Evolutionary conservation across 768 basidiomycete genomes (phyloP), one percentile per base, ranked within the genome.

Genomic region (Asterophora lycoperdoides): DNA sequence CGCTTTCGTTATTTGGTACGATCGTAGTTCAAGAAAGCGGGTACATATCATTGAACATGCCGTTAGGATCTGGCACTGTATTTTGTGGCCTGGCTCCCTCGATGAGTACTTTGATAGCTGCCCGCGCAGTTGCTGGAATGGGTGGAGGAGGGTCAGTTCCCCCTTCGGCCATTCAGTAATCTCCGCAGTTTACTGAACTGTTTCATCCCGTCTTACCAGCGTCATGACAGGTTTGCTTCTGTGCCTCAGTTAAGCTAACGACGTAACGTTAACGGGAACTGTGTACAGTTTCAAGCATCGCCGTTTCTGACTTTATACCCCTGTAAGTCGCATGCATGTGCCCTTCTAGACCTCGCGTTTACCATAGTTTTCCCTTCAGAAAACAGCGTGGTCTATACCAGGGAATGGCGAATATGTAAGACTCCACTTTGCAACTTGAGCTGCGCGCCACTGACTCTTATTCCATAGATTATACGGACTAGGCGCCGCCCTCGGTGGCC

Each of bases 301-400:
- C 90, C 39, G 81, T 92, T 48, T 86, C 88, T 5, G 94, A 98
- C 70, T 72, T 96, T 18, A 86, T 97, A 50, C 91, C 93, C 11
- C 66, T 97, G 85, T 89, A 60, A 73, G 85, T 72, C 41, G 39
- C 41, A 14, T 20, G 32, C 6, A 23, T 23, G 23, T 23, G 23
- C 23, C 23, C 6, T 23, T 23, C 23, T 26, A 37, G 30, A 56
- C 40, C 37, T 48, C 33, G 17, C 50, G 26, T 20, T 15, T 5
- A 37, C 51, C 44, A 47, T 48, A 15, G 34, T 33, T 44, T 44
- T 29, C n/a, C 34, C 15, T 39, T 30, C 59, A 92, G 89, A 58
- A 86, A 86, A 62, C 84, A 90, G 52, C 78, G 94, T 45, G 94
- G 92, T 2, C 67, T 95, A 8, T 95, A 93, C 61, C 95, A 98